Conservation (phyloP, 1,284 basidiomycete genomes). For the Papiliotrema nemorosa region DNA sequence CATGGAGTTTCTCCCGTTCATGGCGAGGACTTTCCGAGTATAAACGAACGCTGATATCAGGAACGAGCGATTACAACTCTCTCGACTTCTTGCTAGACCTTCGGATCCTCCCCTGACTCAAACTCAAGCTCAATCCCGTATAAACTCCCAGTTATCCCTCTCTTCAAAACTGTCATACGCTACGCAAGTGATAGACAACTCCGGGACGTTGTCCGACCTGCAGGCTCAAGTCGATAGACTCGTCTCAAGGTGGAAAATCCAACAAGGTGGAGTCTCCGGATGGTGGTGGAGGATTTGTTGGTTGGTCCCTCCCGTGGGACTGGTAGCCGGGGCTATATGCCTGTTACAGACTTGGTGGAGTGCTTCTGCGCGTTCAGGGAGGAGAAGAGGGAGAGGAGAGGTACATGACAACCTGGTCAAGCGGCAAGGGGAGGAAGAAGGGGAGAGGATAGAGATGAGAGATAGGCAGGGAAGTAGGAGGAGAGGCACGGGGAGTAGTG, state of each 20-base stretch:
- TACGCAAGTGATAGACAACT: constrained; percentile 85
- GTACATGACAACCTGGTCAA: constrained; percentile 6
- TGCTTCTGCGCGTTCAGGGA: constrained; percentile 4
- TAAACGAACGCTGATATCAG: constrained; percentile 27
- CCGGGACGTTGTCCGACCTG: constrained; percentile 66
- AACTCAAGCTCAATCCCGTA: constrained; percentile 62
- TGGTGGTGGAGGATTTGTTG: constrained; percentile 70
- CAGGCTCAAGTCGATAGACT: constrained; percentile 65
- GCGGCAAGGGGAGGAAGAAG: constrained; percentile 5
- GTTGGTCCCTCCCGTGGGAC: constrained; percentile 73
- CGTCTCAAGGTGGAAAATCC: constrained; percentile 58
- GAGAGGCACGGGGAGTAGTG: constrained; percentile 16
- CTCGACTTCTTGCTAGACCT: constrained; percentile 67
- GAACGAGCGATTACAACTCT: constrained; percentile 61
- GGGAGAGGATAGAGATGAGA: constrained; percentile 32
- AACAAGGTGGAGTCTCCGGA: constrained; percentile 53
- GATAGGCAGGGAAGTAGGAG: constrained; percentile 25
- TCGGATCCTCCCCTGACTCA: constrained; percentile 57
- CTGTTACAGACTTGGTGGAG: constrained; percentile 24
- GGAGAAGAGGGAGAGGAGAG: constrained; percentile 33
- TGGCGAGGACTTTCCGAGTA: too few species aligned
- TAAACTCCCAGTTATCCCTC: constrained; percentile 78
- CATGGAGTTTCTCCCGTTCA: too few species aligned
- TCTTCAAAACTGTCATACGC: constrained; percentile 75
- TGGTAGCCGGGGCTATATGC: constrained; percentile 38